A percentile compares a stretch with the other conserved stretches of the same genome.
phyloP scores from a whole-genome alignment of 106 monocot genomes.

The Chionographis japonica region DNA sequence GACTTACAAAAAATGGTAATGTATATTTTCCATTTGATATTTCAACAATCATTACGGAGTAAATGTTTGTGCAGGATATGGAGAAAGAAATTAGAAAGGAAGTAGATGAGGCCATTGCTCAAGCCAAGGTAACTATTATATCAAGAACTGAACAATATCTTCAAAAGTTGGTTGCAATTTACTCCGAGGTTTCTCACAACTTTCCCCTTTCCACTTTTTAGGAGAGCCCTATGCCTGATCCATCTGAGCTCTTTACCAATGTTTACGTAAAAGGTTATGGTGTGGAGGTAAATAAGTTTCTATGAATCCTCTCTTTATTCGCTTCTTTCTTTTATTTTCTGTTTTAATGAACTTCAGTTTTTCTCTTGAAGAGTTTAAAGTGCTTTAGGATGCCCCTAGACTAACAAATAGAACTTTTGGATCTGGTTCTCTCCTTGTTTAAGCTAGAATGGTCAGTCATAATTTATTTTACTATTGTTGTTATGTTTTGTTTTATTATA shows the following conservation, averaged over 20 bases:
- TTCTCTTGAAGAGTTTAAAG: background rate
- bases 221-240: conserved; percentile 71
- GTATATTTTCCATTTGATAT: background rate
- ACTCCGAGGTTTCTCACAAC: background rate
- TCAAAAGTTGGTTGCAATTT: background rate
- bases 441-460: background rate
- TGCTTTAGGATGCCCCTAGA: background rate
- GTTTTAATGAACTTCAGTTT: background rate
- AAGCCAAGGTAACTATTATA: conserved; percentile 41
- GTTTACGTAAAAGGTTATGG: conserved; percentile 66
- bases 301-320: background rate
- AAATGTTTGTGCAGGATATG: conserved; percentile 28
- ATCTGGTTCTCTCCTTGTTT: background rate
- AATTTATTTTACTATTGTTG: too few species aligned
- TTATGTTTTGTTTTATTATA: background rate
- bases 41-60: background rate
- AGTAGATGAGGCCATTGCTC: conserved; percentile 67
- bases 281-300: conserved; percentile 41
- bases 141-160: background rate
- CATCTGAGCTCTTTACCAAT: conserved; percentile 58
- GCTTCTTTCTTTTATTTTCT: conserved; percentile 3
- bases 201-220: conserved; percentile 22
- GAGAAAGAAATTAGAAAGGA: conserved; percentile 64
- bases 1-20: too few species aligned
- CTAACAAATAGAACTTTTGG: too few species aligned